Evolutionary conservation across 1,139 yeast genomes (phyloP).

Genomic region (Sugiyamaella pinicola): DNA sequence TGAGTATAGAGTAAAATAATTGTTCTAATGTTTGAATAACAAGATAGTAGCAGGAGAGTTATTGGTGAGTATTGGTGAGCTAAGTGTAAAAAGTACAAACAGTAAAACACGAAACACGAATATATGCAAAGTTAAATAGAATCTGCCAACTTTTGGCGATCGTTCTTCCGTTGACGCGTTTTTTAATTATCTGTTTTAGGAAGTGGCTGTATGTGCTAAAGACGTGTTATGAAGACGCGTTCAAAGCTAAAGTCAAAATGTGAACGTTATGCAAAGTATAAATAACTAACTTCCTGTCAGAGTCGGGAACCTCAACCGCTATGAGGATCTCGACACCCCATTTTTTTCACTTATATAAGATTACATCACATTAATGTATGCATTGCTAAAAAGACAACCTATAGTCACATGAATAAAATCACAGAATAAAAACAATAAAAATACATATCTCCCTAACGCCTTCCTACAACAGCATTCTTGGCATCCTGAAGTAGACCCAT

Average conservation of each 20-base stretch:
- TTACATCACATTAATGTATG: too few relatives aligned
- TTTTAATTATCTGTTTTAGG: conserved; percentile 18
- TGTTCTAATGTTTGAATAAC: neutral
- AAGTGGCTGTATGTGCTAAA: neutral
- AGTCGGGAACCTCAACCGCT: too few relatives aligned
- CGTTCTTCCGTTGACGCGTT: conserved; percentile 2
- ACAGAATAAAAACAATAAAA: neutral
- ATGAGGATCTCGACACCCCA: too few relatives aligned
- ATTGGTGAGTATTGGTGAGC: too few relatives aligned
- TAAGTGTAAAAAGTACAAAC: neutral
- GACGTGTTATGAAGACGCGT: conserved; percentile 3
- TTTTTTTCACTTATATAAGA: too few relatives aligned
- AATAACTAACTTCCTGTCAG: too few relatives aligned
- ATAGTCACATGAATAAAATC: neutral
- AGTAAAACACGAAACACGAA: neutral
- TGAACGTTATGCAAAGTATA: neutral
- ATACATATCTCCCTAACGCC: neutral
- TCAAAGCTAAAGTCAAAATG: neutral
- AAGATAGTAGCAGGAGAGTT: neutral
- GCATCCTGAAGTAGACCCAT: conserved; percentile 18
- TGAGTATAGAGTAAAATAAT: neutral
- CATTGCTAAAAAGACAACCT: too few relatives aligned
- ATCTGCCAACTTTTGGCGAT: neutral
- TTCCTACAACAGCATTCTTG: conserved; percentile 41
- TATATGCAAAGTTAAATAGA: conserved; percentile 13